Percentiles rank a stretch among this genome's conserved stretches.
Conservation (phyloP, 257 asterid species). For the Primulina eburnea region DNA sequence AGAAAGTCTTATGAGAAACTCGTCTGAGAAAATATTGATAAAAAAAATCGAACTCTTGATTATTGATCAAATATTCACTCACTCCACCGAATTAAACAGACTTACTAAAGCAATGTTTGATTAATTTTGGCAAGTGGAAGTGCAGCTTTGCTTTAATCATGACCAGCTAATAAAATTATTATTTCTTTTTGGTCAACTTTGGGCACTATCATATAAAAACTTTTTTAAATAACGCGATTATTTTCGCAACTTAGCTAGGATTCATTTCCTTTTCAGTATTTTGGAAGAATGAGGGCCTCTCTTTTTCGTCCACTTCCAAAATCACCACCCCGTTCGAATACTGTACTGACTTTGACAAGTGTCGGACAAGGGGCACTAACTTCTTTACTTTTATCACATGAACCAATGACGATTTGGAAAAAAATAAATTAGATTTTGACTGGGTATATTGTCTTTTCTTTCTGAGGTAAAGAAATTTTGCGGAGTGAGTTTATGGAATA, state of each 20-base stretch:
- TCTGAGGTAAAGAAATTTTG: not conserved
- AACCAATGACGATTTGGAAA: not conserved
- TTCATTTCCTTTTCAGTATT: not conserved
- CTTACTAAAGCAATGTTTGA: no score
- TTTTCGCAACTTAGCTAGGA: not conserved
- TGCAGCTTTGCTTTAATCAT: not conserved
- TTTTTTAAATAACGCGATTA: not conserved
- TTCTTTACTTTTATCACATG: not conserved
- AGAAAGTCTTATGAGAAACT: no score
- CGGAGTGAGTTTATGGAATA: not conserved
- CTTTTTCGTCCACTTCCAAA: not conserved
- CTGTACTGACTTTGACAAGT: not conserved
- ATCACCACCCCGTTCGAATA: not conserved
- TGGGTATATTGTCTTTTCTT: no score
- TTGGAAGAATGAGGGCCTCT: not conserved
- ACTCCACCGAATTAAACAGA: no score
- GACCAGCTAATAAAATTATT: not conserved
- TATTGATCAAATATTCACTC: no score
- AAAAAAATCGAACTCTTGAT: no score
- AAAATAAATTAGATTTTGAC: not conserved
- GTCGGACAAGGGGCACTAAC: not conserved
- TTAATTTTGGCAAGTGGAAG: not conserved
- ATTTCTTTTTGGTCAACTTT: not conserved
- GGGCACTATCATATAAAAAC: not conserved
- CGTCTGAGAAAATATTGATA: no score